A percentile compares a stretch with the other conserved stretches of the same genome.
Evolutionary conservation across 2,329 filamentous ascomycete species (phyloP).

Genomic region (Aspergillus alliaceus): DNA sequence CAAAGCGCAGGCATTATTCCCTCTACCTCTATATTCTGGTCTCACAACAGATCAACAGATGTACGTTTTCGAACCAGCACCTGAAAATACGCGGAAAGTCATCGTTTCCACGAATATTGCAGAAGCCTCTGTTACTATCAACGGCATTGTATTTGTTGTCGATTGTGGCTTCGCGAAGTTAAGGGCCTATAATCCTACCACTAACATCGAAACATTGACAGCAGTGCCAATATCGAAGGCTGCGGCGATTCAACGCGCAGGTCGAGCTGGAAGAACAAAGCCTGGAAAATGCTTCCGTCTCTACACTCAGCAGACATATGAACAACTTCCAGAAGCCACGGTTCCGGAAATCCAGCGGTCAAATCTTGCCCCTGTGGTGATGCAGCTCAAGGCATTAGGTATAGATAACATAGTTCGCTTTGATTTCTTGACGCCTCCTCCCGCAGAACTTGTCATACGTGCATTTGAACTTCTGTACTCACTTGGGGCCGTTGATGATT

Average conservation of each 20-base stretch:
- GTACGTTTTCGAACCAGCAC: conserved; percentile 85
- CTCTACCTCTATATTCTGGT: conserved; percentile 84
- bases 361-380: conserved; percentile 81
- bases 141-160: conserved; percentile 86
- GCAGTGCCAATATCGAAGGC: conserved; percentile 83
- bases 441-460: conserved; percentile 78
- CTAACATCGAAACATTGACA: conserved; percentile 84
- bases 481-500: conserved; percentile 81
- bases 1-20: conserved; percentile 60
- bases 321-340: conserved; percentile 67
- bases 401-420: conserved; percentile 94
- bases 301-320: conserved; percentile 76
- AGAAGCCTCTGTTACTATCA: conserved; percentile 92
- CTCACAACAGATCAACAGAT: conserved; percentile 89
- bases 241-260: conserved; percentile 86
- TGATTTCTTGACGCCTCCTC: conserved; percentile 82
- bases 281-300: conserved; percentile 93
- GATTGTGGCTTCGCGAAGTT: conserved; percentile 92
- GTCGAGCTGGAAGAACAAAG: conserved; percentile 82
- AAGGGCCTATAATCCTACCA: conserved; percentile 77
- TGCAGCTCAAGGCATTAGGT: conserved; percentile 91
- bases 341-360: conserved; percentile 89
- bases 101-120: conserved; percentile 95
- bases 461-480: conserved; percentile 86
- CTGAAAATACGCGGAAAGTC: conserved; percentile 82